Conservation (phyloP, 208 protist genomes). For the Strigomonas culicis region DNA sequence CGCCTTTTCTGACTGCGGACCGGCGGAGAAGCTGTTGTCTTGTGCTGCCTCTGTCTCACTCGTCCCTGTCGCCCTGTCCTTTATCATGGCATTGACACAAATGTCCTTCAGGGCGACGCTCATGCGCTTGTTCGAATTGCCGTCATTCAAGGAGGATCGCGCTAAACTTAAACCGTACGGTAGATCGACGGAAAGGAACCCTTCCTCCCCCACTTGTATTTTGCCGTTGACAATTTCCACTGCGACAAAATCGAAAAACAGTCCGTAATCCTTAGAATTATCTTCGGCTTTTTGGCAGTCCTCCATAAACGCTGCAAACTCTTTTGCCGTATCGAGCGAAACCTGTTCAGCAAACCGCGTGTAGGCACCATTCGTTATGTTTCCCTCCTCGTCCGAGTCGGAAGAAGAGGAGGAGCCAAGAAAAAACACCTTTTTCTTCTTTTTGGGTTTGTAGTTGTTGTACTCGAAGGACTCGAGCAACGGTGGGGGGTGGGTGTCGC, state of each 20-base stretch:
- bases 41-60: not conserved
- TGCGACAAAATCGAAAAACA: conserved; percentile 49
- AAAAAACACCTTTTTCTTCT: conserved; percentile 16
- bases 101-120: conserved; percentile 40
- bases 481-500: not conserved
- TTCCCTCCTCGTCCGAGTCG: conserved; percentile 9
- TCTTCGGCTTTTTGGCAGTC: conserved; percentile 44
- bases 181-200: conserved; percentile 51
- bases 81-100: conserved; percentile 39
- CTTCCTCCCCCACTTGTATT: conserved; percentile 41
- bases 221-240: conserved; percentile 37
- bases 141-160: conserved; percentile 73
- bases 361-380: conserved; percentile 2
- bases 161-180: conserved; percentile 58
- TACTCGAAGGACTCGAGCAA: conserved; percentile 14
- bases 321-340: conserved; percentile 31
- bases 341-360: conserved; percentile 38
- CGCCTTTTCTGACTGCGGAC: conserved; percentile 5
- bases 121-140: conserved; percentile 75
- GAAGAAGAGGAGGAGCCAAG: not conserved
- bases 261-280: conserved; percentile 74
- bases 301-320: conserved; percentile 67
- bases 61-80: conserved; percentile 11
- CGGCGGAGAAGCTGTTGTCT: not conserved
- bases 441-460: conserved; percentile 14